These are phyloP conservation scores for Chlamydomonas schloesseri DNA, from an alignment of 139 green algal species.

Conservation along the genomic window DNA sequence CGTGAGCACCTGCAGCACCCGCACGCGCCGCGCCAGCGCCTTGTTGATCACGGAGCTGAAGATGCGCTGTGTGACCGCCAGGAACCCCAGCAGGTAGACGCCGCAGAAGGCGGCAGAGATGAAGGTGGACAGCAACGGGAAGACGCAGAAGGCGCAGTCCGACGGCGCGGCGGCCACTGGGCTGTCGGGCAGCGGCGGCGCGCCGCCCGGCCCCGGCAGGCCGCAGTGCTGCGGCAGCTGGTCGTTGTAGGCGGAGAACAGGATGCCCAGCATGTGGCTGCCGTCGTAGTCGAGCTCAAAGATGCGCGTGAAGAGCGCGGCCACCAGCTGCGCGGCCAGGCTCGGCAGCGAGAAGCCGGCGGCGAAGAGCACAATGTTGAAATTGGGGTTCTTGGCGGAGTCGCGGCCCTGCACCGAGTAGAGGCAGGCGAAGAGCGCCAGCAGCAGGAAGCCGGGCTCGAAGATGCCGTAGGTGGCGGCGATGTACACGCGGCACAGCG, in stretches of 20 bases:
- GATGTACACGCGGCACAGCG: slow-evolving; percentile 60
- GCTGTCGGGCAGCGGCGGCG: neutral
- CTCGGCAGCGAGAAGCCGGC: slow-evolving; percentile 60
- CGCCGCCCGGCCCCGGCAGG: neutral
- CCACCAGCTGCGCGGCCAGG: slow-evolving; percentile 59
- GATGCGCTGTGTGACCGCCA: slow-evolving; percentile 54
- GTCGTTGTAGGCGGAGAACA: slow-evolving; percentile 43
- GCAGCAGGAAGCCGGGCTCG: slow-evolving; percentile 63
- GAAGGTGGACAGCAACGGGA: slow-evolving; percentile 65
- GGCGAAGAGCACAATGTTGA: slow-evolving; percentile 64
- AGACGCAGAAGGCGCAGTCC: slow-evolving; percentile 61
- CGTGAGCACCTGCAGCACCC: slow-evolving; percentile 47
- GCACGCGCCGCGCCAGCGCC: slow-evolving; percentile 49
- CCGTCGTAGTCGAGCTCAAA: slow-evolving; percentile 44
- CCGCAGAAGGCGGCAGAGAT: slow-evolving; percentile 49
- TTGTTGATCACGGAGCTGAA: slow-evolving; percentile 49
- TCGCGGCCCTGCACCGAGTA: slow-evolving; percentile 61
- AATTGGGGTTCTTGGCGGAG: slow-evolving; percentile 27
- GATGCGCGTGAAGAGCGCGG: slow-evolving; percentile 62
- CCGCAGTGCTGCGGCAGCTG: neutral
- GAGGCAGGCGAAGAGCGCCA: slow-evolving; percentile 65
- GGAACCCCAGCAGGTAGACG: slow-evolving; percentile 53
- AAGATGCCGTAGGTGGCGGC: slow-evolving; percentile 61
- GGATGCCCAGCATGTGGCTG: neutral
- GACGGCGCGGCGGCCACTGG: neutral